phyloP scores from a whole-genome alignment of 2,329 filamentous ascomycete species.

The Penicillium sp. region DNA sequence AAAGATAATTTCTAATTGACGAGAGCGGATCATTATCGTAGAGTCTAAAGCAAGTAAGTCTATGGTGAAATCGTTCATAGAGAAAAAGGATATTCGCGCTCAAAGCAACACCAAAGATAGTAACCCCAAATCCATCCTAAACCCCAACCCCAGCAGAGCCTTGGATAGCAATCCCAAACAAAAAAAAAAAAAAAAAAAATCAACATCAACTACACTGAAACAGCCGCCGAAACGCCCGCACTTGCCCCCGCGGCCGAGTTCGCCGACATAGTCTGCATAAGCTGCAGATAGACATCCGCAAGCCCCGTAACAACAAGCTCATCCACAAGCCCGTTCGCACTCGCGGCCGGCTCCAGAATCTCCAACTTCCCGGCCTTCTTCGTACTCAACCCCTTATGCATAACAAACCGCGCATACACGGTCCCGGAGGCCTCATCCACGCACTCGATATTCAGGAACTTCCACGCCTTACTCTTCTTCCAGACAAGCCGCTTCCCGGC shows the following conservation, averaged over 20 bases:
- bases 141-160: not conserved
- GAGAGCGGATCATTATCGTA: too few species aligned
- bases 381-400: not conserved
- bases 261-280: not conserved
- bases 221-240: not conserved
- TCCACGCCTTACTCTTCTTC: not conserved
- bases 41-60: too few species aligned
- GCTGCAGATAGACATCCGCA: conserved; percentile 13
- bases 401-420: conserved; percentile 5
- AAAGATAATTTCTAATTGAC: too few species aligned
- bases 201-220: not conserved
- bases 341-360: not conserved
- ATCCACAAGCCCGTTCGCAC: not conserved
- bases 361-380: conserved; percentile 15
- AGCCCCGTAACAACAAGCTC: conserved; percentile 19
- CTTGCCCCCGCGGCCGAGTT: conserved; percentile 2
- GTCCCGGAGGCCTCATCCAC: not conserved
- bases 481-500: conserved; percentile 6
- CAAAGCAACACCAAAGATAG: not conserved
- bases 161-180: not conserved
- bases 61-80: too few species aligned
- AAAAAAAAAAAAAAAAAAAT: not conserved
- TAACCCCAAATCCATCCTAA: not conserved
- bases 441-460: not conserved
- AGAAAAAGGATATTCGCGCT: too few species aligned